Evolutionary conservation across 2,329 filamentous ascomycete species (phyloP).

Genomic region (Pseudocercospora crystallina): DNA sequence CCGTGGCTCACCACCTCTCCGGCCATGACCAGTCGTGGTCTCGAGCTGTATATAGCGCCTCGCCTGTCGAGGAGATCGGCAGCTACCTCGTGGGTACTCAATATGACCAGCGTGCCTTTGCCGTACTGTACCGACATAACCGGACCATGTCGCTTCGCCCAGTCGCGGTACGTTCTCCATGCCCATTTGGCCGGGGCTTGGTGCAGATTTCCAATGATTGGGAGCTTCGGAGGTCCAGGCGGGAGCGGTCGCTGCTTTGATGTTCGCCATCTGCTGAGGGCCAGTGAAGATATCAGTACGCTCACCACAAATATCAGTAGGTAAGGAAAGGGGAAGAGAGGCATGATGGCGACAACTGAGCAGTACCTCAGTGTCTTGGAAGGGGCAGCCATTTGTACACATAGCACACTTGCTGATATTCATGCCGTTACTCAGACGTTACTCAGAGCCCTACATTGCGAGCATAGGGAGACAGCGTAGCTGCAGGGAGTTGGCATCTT

Average conservation of each 20-base stretch:
- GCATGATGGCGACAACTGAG: too few relatives aligned
- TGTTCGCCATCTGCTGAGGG: too few relatives aligned
- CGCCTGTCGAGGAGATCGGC: slow-evolving; percentile 42
- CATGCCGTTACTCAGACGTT: too few relatives aligned
- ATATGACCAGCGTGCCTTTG: slow-evolving; percentile 47
- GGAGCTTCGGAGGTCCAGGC: slow-evolving; percentile 30
- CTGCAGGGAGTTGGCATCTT: too few relatives aligned
- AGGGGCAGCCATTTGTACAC: too few relatives aligned
- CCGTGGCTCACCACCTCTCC: slow-evolving; percentile 17
- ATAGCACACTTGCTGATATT: too few relatives aligned
- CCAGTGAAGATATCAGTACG: too few relatives aligned
- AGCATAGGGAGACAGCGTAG: too few relatives aligned
- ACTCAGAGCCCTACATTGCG: too few relatives aligned
- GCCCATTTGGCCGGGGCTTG: slow-evolving; percentile 38
- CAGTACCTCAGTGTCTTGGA: too few relatives aligned
- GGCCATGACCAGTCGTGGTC: slow-evolving; percentile 26
- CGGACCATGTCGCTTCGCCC: slow-evolving; percentile 54
- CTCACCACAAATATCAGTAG: too few relatives aligned
- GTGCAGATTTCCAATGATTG: slow-evolving; percentile 31
- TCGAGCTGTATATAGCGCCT: slow-evolving; percentile 24
- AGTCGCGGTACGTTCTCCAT: slow-evolving; percentile 52
- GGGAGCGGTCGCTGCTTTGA: slow-evolving; percentile 6
- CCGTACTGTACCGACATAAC: slow-evolving; percentile 55
- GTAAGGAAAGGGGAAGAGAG: too few relatives aligned
- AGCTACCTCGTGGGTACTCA: slow-evolving; percentile 47